Evolutionary conservation across 495 filamentous ascomycete species (phyloP).

Genomic region (Chaetomium tenue): DNA sequence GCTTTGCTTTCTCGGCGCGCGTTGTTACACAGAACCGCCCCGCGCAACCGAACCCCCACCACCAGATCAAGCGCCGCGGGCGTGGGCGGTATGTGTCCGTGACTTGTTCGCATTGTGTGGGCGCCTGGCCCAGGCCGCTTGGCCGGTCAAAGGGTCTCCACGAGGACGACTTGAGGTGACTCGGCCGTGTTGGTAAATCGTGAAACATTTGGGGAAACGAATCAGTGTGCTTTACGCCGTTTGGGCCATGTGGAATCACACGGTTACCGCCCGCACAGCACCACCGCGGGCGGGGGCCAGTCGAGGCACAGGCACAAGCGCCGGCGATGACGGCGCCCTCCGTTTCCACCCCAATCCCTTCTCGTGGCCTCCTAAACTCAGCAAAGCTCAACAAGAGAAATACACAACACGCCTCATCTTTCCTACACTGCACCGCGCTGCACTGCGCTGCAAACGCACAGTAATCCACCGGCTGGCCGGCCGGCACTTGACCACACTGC

Average conservation of each 20-base stretch:
- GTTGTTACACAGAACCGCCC: neutral
- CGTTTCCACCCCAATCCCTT: too few species aligned
- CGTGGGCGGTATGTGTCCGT: neutral
- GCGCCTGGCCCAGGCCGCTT: neutral
- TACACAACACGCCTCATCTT: too few species aligned
- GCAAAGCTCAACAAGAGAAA: too few species aligned
- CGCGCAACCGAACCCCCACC: neutral
- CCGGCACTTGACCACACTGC: too few species aligned
- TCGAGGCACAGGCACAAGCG: too few species aligned
- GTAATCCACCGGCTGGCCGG: too few species aligned
- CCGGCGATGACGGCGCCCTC: too few species aligned
- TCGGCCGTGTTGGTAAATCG: neutral
- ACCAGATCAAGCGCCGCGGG: slow-evolving; percentile 6
- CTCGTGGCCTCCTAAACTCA: too few species aligned
- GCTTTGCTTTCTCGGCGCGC: neutral
- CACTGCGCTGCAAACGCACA: too few species aligned
- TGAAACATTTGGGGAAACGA: neutral
- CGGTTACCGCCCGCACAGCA: too few species aligned
- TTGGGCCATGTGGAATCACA: neutral
- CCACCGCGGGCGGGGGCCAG: too few species aligned
- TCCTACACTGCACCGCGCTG: too few species aligned
- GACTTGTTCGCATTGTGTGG: neutral
- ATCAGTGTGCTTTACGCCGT: neutral
- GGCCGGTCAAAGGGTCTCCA: neutral
- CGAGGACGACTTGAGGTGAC: neutral